Conservation (phyloP, 2,329 filamentous ascomycete genomes). For the Trichoderma endophyticum region DNA sequence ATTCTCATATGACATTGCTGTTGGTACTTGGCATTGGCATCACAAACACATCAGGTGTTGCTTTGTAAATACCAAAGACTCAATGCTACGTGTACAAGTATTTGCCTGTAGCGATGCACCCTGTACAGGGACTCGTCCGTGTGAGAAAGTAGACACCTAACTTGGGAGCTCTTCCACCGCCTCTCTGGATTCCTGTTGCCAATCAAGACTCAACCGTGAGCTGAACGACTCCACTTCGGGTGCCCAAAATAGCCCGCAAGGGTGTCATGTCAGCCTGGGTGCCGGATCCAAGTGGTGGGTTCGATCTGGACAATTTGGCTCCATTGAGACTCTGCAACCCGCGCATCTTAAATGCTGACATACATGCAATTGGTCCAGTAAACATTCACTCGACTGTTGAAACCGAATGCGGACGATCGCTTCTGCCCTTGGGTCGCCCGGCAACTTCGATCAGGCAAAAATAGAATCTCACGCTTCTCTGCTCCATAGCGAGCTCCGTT, state of each 20-base stretch:
- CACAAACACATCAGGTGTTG: neutral
- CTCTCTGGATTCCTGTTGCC: neutral
- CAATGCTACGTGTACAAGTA: neutral
- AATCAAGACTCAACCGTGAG: slow-evolving; percentile 4
- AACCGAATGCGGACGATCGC: neutral
- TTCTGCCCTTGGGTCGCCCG: neutral
- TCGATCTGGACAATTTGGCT: neutral
- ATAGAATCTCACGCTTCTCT: slow-evolving; percentile 11
- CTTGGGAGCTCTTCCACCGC: neutral
- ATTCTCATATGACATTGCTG: neutral
- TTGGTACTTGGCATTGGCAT: neutral
- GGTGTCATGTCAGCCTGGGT: neutral
- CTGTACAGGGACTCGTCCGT: neutral
- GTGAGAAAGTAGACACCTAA: neutral
- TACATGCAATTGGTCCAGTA: neutral
- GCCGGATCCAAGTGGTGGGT: slow-evolving; percentile 8
- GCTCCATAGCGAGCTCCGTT: neutral
- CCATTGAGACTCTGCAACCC: neutral
- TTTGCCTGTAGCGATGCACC: neutral
- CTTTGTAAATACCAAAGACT: neutral
- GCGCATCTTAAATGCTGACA: slow-evolving; percentile 14
- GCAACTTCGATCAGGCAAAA: neutral
- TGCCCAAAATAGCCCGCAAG: slow-evolving; percentile 16
- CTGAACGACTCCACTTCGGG: slow-evolving; percentile 5
- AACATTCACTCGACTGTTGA: neutral